Evolutionary conservation across 768 basidiomycete genomes (phyloP), one percentile per base, ranked within the genome.

Genomic region (Lactarius deliciosus): DNA sequence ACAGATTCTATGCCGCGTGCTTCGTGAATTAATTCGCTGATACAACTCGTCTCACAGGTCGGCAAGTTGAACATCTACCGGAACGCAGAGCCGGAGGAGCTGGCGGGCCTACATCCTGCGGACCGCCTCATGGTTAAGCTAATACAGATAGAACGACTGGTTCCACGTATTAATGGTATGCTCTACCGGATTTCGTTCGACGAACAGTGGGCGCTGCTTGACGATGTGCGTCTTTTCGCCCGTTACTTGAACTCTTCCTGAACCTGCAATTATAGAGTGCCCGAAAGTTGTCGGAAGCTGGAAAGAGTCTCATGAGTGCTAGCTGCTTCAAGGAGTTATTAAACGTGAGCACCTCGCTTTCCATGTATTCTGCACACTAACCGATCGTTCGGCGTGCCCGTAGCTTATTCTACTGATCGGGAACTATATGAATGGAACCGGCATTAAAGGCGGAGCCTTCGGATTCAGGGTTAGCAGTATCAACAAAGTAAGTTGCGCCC

Each of bases 371-470:
- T 34, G 16, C 10, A n/a, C 30, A 25, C 13, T 5, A 34, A 5
- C 47, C 32, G 10, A n/a, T 22, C 13, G 2, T 40, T 6, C 55
- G 9, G 1, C 22, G 38, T 15, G 13, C 38, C 1, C 54, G 22
- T 61, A 89, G 90, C 84, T 99, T 50, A 97, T 98, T 70, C 87
- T 99, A 16, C 83, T 96, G 71, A 86, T 99, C 71, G 96, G 96
- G 53, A 99, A 99, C 76, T 99, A 94, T 76, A 95, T 98, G 89
- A 99, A 99, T 74, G 94, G 95, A 7, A 90, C 94, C 61, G 94
- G 96, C 62, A 84, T 94, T 72, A 97, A 96, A 76, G 96, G 96
- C 63, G 96, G 96, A 38, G 97, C 97, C 1, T 96, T 92, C 72
- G 96, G 96, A 66, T 99, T 99, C 85, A 87, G 91, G 73, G 87